Base-by-base conservation (phyloP, 305 asterid genomes). In the Ajuga reptans region DNA sequence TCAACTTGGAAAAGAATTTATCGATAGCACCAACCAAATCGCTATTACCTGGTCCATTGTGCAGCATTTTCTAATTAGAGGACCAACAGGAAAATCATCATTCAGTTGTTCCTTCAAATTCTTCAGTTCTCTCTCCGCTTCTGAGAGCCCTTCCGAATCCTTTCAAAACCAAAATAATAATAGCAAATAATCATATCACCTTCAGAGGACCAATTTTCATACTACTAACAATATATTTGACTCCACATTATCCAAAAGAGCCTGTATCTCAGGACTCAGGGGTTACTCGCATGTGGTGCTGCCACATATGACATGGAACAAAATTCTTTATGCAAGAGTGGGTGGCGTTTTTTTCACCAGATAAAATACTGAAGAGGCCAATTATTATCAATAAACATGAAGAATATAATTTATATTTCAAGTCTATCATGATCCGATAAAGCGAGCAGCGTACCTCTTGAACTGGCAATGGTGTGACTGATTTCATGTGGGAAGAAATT, bases 11-110 rank as follows among this genome's bases (percentile, higher is more conserved):
- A 56, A 5, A 18, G 27, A 9, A 52, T 29, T 36, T 52, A 5
- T 68, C 34, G 31, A 54, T 56, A 39, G 29, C 9, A 31, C 14
- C 39, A 72, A 71, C 55, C 45, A 42, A 69, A 70, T 18, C 66
- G 72, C 16, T 31, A 70, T 69, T 74, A 88, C 98, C 95, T 93
- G 99, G 80, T 93, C 98, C 83, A 93, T 68, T 16, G 98, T 90
- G 83, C 89, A 86, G 75, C 96, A 90, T 73, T 90, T 90, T 69
- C 78, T 85, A 71, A 90, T 84, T 36, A 93, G 82, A 72, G 94
- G 94, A 67, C 99, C 99, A 51, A 79, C 95, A 69, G 95, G 99
- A 69, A 85, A 87, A 75, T 86, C 92, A 71, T 82, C 96, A 72
- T 73, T 83, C 75, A 88, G 68, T 42, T 84, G 84, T 71, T 93